Percentiles rank a stretch among this genome's conserved stretches.
These are phyloP conservation scores for Neofusicoccum sp. DNA, from an alignment of 2,329 filamentous ascomycete genomes.

Conservation along the genomic window DNA sequence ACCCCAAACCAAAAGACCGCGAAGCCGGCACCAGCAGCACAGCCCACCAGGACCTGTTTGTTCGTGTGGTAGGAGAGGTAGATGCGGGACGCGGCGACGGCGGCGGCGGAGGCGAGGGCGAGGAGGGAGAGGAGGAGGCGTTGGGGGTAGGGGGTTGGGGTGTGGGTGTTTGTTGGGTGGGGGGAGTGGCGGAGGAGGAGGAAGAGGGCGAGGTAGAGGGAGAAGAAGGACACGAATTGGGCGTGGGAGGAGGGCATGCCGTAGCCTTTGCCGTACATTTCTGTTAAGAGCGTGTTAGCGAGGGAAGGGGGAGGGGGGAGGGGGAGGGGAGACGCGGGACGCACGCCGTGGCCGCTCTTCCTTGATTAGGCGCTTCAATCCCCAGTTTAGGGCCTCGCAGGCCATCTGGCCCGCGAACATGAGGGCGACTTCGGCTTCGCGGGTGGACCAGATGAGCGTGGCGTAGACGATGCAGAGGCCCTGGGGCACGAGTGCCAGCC, in stretches of 20 bases:
- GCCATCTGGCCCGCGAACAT: constrained; percentile 90
- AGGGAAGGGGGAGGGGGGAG: not conserved
- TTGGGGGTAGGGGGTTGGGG: constrained; percentile 61
- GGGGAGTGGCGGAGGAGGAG: constrained; percentile 71
- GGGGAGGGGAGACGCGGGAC: constrained; percentile 24
- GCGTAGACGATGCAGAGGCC: constrained; percentile 86
- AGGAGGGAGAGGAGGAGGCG: constrained; percentile 53
- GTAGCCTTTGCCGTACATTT: constrained; percentile 84
- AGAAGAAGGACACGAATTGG: constrained; percentile 92
- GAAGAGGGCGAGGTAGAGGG: constrained; percentile 79
- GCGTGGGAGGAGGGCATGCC: constrained; percentile 97
- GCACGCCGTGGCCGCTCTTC: constrained; percentile 82
- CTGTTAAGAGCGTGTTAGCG: constrained; percentile 35
- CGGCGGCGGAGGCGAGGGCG: constrained; percentile 41
- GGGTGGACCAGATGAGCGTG: constrained; percentile 84
- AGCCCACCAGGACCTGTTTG: constrained; percentile 81
- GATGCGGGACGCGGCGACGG: constrained; percentile 74
- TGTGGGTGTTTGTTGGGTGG: constrained; percentile 47
- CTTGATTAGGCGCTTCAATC: constrained; percentile 84
- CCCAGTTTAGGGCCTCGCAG: constrained; percentile 89
- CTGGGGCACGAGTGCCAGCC: constrained; percentile 90
- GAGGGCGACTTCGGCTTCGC: constrained; percentile 83
- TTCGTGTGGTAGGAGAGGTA: constrained; percentile 93
- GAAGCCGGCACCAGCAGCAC: constrained; percentile 65
- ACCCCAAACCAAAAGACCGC: constrained; percentile 76